phyloP scores from a whole-genome alignment of 2,329 filamentous ascomycete species.

The Fusarium phyllophilum region DNA sequence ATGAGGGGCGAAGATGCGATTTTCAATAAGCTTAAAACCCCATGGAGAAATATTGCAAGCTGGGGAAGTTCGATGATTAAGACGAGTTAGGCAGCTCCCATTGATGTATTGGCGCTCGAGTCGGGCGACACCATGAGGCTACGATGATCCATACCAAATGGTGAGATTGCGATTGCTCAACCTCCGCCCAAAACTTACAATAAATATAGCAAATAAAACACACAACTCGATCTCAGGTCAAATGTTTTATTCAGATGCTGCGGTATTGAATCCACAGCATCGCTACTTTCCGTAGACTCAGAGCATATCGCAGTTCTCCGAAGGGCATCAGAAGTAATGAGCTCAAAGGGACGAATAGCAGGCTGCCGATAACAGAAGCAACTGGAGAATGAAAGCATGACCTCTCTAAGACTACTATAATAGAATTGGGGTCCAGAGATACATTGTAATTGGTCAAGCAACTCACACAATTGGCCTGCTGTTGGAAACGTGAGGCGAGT shows the following conservation, averaged over 20 bases:
- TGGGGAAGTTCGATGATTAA: background rate
- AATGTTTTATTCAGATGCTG: background rate
- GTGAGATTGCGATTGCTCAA: background rate
- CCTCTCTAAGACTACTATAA: background rate
- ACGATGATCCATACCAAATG: background rate
- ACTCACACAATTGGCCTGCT: background rate
- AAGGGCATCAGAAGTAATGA: background rate
- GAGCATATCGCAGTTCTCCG: background rate
- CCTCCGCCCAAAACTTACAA: background rate
- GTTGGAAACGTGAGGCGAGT: background rate
- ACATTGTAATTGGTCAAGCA: background rate
- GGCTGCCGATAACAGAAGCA: background rate
- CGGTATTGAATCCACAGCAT: background rate
- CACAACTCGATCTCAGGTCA: background rate
- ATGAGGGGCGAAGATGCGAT: conserved; percentile 13
- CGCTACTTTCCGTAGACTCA: no score
- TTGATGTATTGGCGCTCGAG: conserved; percentile 12
- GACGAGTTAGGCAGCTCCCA: background rate
- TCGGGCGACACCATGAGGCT: background rate
- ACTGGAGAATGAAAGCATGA: background rate
- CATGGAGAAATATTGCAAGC: background rate
- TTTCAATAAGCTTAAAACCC: background rate
- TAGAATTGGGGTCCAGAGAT: background rate
- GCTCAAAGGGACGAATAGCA: background rate
- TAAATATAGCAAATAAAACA: background rate